phyloP scores from a whole-genome alignment of 2,329 filamentous ascomycete species.

The Aspergillus glaucus region DNA sequence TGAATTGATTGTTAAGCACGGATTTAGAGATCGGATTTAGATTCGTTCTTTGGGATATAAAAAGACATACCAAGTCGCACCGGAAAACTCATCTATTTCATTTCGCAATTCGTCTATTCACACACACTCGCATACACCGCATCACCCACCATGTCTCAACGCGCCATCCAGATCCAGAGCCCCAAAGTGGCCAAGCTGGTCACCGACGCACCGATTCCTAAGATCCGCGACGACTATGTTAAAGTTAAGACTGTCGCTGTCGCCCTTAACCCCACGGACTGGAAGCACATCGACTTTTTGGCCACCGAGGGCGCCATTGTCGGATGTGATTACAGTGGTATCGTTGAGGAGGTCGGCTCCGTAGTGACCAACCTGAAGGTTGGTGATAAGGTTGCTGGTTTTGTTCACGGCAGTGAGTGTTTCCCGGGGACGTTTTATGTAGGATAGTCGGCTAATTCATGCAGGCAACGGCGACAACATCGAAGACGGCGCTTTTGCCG shows the following conservation, averaged over 20 bases:
- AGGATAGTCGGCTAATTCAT: no score
- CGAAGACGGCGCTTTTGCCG: conserved; percentile 47
- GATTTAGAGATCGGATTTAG: no score
- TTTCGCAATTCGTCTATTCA: no score
- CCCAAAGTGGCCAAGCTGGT: conserved; percentile 17
- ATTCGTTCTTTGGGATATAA: no score
- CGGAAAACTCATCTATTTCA: no score
- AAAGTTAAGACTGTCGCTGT: conserved; percentile 46
- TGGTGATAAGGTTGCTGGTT: conserved; percentile 47
- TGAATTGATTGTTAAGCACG: no score
- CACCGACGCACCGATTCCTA: conserved; percentile 30
- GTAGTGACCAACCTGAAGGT: conserved; percentile 42
- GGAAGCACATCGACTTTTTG: conserved; percentile 42
- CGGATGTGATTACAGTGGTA: conserved; percentile 48
- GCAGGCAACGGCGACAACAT: conserved; percentile 23
- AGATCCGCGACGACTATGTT: conserved; percentile 43
- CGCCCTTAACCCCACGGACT: conserved; percentile 51
- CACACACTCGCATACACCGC: no score
- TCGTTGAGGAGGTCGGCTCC: conserved; percentile 45
- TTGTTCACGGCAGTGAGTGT: conserved; percentile 36
- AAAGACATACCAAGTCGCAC: no score
- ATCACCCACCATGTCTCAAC: conserved; percentile 6
- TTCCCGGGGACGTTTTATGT: no score
- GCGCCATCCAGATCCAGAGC: conserved; percentile 28
- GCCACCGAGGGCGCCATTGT: conserved; percentile 31